Evolutionary conservation across 2,329 filamentous ascomycete species (phyloP), one percentile per base, ranked within the genome.

Genomic region (Hymenoscyphus fructigenus): DNA sequence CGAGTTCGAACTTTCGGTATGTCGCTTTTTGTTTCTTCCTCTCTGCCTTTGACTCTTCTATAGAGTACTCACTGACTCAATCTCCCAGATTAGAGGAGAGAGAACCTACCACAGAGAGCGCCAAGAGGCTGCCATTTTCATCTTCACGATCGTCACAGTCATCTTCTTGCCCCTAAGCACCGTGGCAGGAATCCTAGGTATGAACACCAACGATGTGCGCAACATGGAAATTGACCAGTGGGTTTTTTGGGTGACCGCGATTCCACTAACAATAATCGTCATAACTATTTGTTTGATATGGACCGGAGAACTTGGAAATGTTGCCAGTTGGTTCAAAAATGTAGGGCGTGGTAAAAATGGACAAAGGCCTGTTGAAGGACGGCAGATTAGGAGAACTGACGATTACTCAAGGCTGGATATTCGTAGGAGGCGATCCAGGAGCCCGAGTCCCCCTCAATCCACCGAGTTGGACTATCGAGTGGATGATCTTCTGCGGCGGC

Each of bases 111-210:
- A 72, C 34, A 73, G 73, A 65, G 71, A 73, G 32, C 62, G 68
- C 2, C 72, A 73, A 65, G 72, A 73, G 66, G 66, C 68, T 53
- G 74, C 74, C 2, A 73, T 77, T 17, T 70, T 72, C 41, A 68
- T 69, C 17, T 76, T 78, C 66, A 77, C 76, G 3, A 74, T 76
- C 26, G 73, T 77, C 6, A 77, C 75, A 2, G 72, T 76, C 14
- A 70, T 77, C 5, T 77, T 77, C 55, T 66, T 77, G 9, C 75
- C 75, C 7, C 65, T 76, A 4, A 66, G 67, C 5, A 72, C 73
- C 12, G 73, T 76, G 5, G 71, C 74, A 1, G 70, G 67, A 23
- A 72, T 76, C 28, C 69, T 76, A 28, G 75, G 75, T 20, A 76
- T 76, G 74, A 77, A 77, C 57, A 74, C 72, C 6, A 68, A 64